phyloP scores from a whole-genome alignment of 1,284 basidiomycete genomes.

The Trichosporon ovoides region DNA sequence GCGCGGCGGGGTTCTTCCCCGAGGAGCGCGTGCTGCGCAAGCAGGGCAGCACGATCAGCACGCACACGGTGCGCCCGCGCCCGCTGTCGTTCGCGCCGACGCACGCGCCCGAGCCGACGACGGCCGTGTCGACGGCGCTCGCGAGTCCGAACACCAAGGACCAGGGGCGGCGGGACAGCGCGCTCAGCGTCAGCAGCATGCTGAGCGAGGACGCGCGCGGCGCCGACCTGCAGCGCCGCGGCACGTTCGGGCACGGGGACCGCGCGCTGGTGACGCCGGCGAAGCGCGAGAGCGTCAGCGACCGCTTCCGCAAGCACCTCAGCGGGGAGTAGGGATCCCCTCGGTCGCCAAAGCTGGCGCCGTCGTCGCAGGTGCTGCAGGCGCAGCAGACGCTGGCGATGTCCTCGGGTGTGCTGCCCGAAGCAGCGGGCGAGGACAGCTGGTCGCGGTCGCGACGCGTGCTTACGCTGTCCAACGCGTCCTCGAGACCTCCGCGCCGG shows the following conservation, averaged over 20 bases:
- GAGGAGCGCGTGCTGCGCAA: conserved; percentile 11
- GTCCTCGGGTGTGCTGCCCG: too few relatives aligned
- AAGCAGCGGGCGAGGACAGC: not conserved
- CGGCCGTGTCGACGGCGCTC: conserved; percentile 5
- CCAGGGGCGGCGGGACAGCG: not conserved
- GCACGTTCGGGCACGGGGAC: conserved; percentile 18
- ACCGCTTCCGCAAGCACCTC: conserved; percentile 21
- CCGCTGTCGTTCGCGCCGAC: conserved; percentile 11
- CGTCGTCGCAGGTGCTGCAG: too few relatives aligned
- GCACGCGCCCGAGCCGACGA: conserved; percentile 18
- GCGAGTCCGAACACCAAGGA: not conserved
- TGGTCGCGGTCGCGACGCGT: too few relatives aligned
- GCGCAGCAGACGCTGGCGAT: not conserved
- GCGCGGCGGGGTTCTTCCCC: not conserved
- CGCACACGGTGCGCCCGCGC: conserved; percentile 12
- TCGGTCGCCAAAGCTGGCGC: not conserved
- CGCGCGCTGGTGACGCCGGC: conserved; percentile 1
- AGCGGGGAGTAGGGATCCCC: conserved; percentile 7
- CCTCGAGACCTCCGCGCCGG: too few relatives aligned
- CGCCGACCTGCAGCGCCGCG: conserved; percentile 14
- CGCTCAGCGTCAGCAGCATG: conserved; percentile 1
- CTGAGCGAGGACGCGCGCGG: conserved; percentile 4
- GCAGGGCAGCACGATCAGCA: conserved; percentile 9
- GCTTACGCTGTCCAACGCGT: too few relatives aligned
- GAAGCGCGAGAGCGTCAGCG: conserved; percentile 19